Evolutionary conservation across 1,139 yeast species (phyloP), one percentile per base, ranked within the genome.

Genomic region (Wickerhamomyces sp.): DNA sequence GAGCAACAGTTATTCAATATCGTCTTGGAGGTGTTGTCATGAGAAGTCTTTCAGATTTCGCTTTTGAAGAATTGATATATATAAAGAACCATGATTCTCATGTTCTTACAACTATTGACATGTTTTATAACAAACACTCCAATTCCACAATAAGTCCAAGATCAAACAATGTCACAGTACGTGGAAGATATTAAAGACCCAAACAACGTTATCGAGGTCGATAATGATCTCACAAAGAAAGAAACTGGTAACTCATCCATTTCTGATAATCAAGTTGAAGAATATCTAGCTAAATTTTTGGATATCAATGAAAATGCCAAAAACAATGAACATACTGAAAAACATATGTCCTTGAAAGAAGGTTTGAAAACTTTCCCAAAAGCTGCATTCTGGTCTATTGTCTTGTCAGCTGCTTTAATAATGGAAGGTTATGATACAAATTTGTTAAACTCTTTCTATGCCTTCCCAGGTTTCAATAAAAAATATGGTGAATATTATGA

Each of bases 401-500:
- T 68, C 18, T 60, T 69, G 49, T 61, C 66, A 11, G 50, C 66
- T 6, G 68, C 68, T 39, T 60, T 68, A 41, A 58, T 69, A 36
- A 67, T 67, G 72, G 71, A 66, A 45, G 73, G 73, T 44, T 69
- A 65, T 55, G 73, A 69, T 51, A 57, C 63, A 36, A 60, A 58
- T 47, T 56, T 69, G 40, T 57, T 69, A 45, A 50, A 58, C 38
- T 59, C 66, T 4, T 64, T 59, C 29, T 58, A 51, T 40, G 57
- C 57, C 8, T 48, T 51, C 29, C 58, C 59, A 6, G 50, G 50
- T 23, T 58, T 58, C 36, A 50, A 49, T 31, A 42, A 47, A 35
- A 46, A 49, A 30, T 58, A 49, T 43, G 63, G 63, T 33, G 35
- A 39, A 10, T 36, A 39, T 10, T 41, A 42, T 27, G 27, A 31